Base-by-base conservation (phyloP, 2,329 filamentous ascomycete species). In the Teratosphaeria gauchensis region DNA sequence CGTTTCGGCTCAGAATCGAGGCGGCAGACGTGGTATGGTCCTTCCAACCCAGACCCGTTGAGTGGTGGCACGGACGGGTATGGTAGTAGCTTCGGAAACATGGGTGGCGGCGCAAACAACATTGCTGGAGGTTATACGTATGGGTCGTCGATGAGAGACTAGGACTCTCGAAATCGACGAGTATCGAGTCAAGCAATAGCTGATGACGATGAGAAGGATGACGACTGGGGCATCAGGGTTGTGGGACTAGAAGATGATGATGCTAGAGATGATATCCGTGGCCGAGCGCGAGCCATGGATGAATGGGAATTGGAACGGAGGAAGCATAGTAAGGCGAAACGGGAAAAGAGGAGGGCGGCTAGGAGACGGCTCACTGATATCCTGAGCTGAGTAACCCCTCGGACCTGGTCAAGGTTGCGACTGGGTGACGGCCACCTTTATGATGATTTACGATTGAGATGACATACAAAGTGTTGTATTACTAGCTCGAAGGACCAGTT, bases 1-100 rank as follows among this genome's bases (percentile, higher is more conserved):
- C 28, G 31, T 21, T 42, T 55, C 4, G 19, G 12, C 24, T 16
- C 55, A 9, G 55, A 48, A n/a, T 14, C 21, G 11, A 24, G 56
- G n/a, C 51, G 56, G 19, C 32, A 31, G 16, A 58, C 51, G n/a
- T 58, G 56, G 56, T 54, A 54, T 48, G 56, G 51, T 21, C 11
- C 56, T 31, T 24, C 35, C 5, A 58, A 54, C 19, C 11, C 33
- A 7, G 56, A 52, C 7, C 38, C 57, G 21, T 30, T 51, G n/a
- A 9, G n/a, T 31, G 54, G 52, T 52, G 59, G 57, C 2, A 21
- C 57, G n/a, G 59, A 61, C 21, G 59, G 59, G 21, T 61, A 61
- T 42, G 59, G 59, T 11, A 56, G 42, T 35, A 57, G 56, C 19
- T 16, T 35, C 2, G 33, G 33, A n/a, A 54, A 31, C 14, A 31